Evolutionary conservation across 495 filamentous ascomycete species (phyloP).

Genomic region (Annulohypoxylon bovei): DNA sequence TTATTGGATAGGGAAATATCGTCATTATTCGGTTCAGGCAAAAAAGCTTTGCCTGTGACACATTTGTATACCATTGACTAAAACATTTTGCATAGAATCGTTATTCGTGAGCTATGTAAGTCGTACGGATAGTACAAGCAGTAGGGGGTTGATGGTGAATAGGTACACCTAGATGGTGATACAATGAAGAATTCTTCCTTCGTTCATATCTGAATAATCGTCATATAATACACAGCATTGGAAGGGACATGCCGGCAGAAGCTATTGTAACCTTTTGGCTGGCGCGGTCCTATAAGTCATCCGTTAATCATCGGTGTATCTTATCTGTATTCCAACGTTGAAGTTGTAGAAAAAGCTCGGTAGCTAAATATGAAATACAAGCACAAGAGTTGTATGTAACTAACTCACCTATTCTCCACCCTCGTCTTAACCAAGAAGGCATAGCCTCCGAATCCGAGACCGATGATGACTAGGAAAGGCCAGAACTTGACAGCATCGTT

Average conservation of each 20-base stretch:
- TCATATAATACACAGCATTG: constrained; percentile 7
- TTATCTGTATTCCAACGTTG: not conserved
- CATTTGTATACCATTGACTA: not conserved
- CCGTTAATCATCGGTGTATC: constrained; percentile 5
- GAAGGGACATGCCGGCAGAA: not conserved
- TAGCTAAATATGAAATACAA: not conserved
- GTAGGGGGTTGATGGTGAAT: not conserved
- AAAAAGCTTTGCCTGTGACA: not conserved
- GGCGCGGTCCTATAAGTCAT: constrained; percentile 21
- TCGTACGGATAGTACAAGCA: not conserved
- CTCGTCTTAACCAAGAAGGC: constrained; percentile 54
- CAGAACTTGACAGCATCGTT: constrained; percentile 57
- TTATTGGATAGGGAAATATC: not conserved
- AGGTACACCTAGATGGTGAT: not conserved
- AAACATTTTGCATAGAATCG: not conserved
- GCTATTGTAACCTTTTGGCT: constrained; percentile 15
- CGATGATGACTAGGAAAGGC: constrained; percentile 61
- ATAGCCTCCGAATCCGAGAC: constrained; percentile 57
- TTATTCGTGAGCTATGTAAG: not conserved
- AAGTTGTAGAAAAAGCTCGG: not conserved
- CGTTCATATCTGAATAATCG: constrained; percentile 10
- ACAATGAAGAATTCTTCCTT: constrained; percentile 4
- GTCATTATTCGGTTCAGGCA: not conserved
- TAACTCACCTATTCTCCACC: constrained; percentile 46
- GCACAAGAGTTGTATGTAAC: not conserved